Conservation (phyloP, 2,329 filamentous ascomycete genomes). For the Dryadomyces quercivorus region DNA sequence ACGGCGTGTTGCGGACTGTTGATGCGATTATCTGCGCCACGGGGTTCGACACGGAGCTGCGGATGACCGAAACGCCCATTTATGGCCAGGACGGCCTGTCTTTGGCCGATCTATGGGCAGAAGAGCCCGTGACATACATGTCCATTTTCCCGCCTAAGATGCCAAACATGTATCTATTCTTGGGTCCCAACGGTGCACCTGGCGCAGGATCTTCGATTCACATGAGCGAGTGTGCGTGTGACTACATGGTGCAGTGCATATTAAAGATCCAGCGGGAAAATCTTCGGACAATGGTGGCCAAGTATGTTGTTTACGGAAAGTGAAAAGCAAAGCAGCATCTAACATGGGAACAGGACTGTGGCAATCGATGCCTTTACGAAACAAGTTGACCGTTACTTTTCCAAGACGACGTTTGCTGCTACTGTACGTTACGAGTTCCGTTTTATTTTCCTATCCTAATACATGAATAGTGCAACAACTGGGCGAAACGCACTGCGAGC, state of each 20-base stretch:
- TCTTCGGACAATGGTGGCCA: slow-evolving; percentile 1
- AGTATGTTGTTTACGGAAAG: neutral
- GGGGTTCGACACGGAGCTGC: slow-evolving; percentile 13
- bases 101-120: neutral
- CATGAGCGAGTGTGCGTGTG: slow-evolving; percentile 1
- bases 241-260: slow-evolving; percentile 5
- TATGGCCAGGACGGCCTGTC: too few relatives aligned
- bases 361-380: neutral
- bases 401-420: slow-evolving; percentile 3
- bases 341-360: too few relatives aligned
- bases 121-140: slow-evolving; percentile 5
- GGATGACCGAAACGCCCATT: too few relatives aligned
- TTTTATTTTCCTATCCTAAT: neutral
- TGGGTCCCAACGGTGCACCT: slow-evolving; percentile 7
- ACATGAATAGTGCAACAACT: slow-evolving; percentile 2
- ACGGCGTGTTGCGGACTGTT: slow-evolving; percentile 15
- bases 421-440: neutral
- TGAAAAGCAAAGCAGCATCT: too few relatives aligned
- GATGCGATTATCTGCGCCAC: slow-evolving; percentile 21
- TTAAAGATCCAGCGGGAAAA: slow-evolving; percentile 4
- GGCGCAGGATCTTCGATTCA: slow-evolving; percentile 4
- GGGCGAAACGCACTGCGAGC: slow-evolving; percentile 1
- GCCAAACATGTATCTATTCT: slow-evolving; percentile 5
- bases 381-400: slow-evolving; percentile 6
- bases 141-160: slow-evolving; percentile 2